phyloP scores from a whole-genome alignment of 305 asterid genomes.

The Solanum hybrid region DNA sequence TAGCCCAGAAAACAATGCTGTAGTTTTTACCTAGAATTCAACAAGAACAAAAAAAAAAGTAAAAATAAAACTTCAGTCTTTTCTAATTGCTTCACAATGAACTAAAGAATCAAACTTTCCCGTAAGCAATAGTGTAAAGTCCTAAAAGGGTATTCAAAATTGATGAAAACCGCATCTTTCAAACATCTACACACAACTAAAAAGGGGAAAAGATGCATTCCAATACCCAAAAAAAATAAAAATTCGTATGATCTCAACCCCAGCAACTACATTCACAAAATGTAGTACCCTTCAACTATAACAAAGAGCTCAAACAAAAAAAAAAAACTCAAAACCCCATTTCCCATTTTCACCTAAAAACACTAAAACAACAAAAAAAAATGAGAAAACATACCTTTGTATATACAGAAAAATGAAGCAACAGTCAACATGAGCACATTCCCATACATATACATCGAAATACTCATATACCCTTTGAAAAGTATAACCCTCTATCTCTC shows the following conservation, averaged over 20 bases:
- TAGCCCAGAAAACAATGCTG: conserved; percentile 11
- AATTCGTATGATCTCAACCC: conserved; percentile 1
- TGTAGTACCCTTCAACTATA: conserved; percentile 21
- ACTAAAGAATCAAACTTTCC: background rate
- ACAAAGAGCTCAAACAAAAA: conserved; percentile 15
- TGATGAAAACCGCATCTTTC: background rate
- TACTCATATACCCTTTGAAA: background rate
- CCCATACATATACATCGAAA: background rate
- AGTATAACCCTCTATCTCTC: background rate
- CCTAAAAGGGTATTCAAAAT: background rate
- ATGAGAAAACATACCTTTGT: conserved; percentile 8
- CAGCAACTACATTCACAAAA: conserved; percentile 9
- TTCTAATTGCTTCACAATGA: background rate
- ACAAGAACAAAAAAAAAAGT: conserved; percentile 1
- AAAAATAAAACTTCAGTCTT: conserved; percentile 10
- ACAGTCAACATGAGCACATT: conserved; percentile 4
- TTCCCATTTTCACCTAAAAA: conserved; percentile 23
- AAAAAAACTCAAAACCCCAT: background rate
- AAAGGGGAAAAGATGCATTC: background rate
- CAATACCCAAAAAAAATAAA: background rate
- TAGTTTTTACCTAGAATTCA: conserved; percentile 34
- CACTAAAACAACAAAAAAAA: conserved; percentile 5
- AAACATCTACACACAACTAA: background rate
- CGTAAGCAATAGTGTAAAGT: background rate
- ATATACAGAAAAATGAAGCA: background rate